Evolutionary conservation across 768 basidiomycete species (phyloP).

Genomic region (Hebeloma cylindrosporum): DNA sequence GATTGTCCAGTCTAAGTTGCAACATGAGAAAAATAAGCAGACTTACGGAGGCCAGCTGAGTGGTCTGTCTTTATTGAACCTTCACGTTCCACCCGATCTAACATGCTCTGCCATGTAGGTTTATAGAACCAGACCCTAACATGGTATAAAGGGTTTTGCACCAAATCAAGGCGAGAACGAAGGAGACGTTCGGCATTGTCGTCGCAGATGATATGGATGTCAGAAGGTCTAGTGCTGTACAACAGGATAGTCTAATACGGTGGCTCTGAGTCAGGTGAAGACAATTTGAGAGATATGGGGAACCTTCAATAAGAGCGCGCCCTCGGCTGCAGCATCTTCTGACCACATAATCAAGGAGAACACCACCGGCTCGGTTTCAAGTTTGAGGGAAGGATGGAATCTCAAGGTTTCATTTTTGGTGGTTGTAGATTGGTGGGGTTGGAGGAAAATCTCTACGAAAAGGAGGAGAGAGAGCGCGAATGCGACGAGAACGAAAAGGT

Average conservation of each 20-base stretch:
- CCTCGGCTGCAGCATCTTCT: slow-evolving; percentile 40
- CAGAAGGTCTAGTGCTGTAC: slow-evolving; percentile 37
- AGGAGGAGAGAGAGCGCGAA: background rate
- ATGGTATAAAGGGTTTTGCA: slow-evolving; percentile 36
- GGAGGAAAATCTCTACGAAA: background rate
- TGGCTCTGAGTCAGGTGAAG: no score
- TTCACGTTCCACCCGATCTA: slow-evolving; percentile 44
- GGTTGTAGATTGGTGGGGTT: no score
- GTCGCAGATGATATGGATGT: slow-evolving; percentile 47
- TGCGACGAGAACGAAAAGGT: background rate
- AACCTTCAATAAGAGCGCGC: slow-evolving; percentile 44
- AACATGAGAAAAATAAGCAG: background rate
- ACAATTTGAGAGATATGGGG: slow-evolving; percentile 9
- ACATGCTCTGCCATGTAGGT: slow-evolving; percentile 40
- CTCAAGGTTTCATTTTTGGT: background rate
- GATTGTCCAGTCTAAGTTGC: background rate
- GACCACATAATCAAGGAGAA: slow-evolving; percentile 48
- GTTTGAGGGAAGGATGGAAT: background rate
- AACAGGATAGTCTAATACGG: slow-evolving; percentile 38
- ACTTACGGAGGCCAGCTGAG: slow-evolving; percentile 48
- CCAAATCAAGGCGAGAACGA: slow-evolving; percentile 36
- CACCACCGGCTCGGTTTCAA: slow-evolving; percentile 32
- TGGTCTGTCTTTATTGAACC: slow-evolving; percentile 46
- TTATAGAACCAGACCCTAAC: slow-evolving; percentile 43
- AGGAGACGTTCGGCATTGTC: slow-evolving; percentile 39